These are phyloP conservation scores for Neurospora hispaniola DNA, from an alignment of 495 filamentous ascomycete genomes.

Conservation along the genomic window DNA sequence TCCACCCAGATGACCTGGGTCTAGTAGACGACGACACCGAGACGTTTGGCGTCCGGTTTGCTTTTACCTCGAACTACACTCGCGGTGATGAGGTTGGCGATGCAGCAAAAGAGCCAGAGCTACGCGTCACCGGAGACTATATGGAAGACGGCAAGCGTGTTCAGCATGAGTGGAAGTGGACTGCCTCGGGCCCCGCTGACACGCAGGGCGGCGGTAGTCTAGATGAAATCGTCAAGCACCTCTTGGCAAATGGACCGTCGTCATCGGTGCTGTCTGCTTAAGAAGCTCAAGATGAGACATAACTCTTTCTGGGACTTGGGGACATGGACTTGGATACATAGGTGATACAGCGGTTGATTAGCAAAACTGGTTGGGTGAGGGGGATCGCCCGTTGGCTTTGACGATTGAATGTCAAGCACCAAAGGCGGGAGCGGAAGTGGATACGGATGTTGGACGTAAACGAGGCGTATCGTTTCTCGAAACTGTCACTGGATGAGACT, in stretches of 20 bases:
- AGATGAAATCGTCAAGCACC: conserved; percentile 3
- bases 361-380: not conserved
- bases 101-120: not conserved
- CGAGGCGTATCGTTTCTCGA: not conserved
- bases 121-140: conserved; percentile 7
- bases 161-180: conserved; percentile 12
- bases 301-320: not conserved
- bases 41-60: conserved; percentile 12
- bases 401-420: not conserved
- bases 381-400: not conserved
- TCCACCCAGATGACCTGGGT: conserved; percentile 4
- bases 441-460: not conserved
- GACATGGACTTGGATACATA: not conserved
- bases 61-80: not conserved
- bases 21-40: conserved; percentile 13
- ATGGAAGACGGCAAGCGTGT: conserved; percentile 1
- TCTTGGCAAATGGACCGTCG: conserved; percentile 3
- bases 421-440: not conserved
- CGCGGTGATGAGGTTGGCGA: not conserved
- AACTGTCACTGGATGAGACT: not conserved
- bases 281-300: not conserved
- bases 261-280: not conserved
- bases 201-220: not conserved
- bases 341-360: not conserved
- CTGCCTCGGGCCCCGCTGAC: not conserved